A percentile compares a stretch with the other conserved stretches of the same genome.
phyloP scores from a whole-genome alignment of 306 rosid genomes.

The Rubus idaeus region DNA sequence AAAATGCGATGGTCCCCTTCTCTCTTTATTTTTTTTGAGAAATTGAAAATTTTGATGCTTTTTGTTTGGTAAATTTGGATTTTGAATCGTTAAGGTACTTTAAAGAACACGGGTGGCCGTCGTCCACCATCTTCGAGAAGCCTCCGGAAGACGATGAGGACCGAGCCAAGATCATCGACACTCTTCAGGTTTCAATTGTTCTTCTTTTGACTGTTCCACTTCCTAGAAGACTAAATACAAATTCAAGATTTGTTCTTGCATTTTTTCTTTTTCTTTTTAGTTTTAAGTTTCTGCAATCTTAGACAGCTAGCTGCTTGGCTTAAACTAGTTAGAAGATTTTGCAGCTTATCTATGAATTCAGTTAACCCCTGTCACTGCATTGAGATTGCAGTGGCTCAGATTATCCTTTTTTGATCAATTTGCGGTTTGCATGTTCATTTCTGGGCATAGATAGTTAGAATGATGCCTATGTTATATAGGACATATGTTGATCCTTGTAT shows the following conservation, averaged over 20 bases:
- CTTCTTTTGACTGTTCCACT: no score
- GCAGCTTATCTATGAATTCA: no score
- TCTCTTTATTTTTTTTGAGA: neutral
- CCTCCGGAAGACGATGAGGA: conserved; percentile 69
- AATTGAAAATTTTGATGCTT: neutral
- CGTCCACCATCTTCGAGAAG: conserved; percentile 65
- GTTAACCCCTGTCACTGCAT: neutral
- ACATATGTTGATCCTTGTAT: conserved; percentile 24
- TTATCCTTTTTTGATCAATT: no score
- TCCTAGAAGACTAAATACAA: no score
- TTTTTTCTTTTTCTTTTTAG: no score
- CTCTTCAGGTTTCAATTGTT: conserved; percentile 54
- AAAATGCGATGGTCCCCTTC: conserved; percentile 85
- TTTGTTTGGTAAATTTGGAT: conserved; percentile 12
- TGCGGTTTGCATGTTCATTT: neutral
- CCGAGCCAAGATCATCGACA: conserved; percentile 70
- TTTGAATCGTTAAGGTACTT: conserved; percentile 63
- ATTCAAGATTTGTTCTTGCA: no score
- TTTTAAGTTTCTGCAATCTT: no score
- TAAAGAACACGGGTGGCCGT: conserved; percentile 86
- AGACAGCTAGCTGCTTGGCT: no score
- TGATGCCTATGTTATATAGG: neutral
- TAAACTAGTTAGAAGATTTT: no score
- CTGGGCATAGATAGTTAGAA: neutral
- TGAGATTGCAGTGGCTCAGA: neutral